Conservation (phyloP, 345 rosid species). For the Angophora floribunda region DNA sequence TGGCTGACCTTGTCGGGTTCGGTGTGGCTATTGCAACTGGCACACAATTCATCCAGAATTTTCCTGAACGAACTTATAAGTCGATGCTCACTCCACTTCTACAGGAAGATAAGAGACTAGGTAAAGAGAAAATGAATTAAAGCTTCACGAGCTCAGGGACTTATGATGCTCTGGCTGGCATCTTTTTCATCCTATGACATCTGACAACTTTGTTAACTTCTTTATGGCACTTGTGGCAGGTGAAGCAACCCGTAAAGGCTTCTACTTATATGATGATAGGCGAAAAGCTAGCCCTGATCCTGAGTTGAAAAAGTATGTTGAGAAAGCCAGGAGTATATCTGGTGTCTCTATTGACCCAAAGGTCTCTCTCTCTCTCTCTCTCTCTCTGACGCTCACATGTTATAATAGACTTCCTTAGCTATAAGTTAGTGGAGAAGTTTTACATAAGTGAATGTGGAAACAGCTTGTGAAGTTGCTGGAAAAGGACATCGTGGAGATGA, state of each 20-base stretch:
- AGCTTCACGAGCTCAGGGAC: conserved; percentile 60
- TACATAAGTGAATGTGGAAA: not conserved
- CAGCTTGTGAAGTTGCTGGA: conserved; percentile 69
- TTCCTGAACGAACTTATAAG: conserved; percentile 74
- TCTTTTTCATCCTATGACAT: not conserved
- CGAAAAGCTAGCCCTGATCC: conserved; percentile 93
- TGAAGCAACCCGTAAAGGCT: conserved; percentile 78
- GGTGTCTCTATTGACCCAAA: conserved; percentile 65
- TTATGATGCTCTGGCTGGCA: conserved; percentile 64
- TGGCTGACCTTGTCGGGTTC: conserved; percentile 86
- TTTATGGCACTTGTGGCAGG: conserved; percentile 32
- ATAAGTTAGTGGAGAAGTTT: conserved; percentile 12
- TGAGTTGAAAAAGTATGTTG: conserved; percentile 58
- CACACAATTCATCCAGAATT: conserved; percentile 66
- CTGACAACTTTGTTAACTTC: not conserved
- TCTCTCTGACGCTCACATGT: not conserved
- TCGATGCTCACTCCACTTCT: conserved; percentile 77
- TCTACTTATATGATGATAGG: conserved; percentile 70
- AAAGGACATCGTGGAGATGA: conserved; percentile 88
- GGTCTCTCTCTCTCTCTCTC: conserved; percentile 28
- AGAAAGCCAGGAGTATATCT: conserved; percentile 76
- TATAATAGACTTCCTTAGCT: not conserved
- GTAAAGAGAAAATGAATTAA: conserved; percentile 59
- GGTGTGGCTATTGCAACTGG: conserved; percentile 88
- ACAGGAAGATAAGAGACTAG: conserved; percentile 94